Percentiles rank a stretch among this genome's conserved stretches.
Evolutionary conservation across 2,329 filamentous ascomycete genomes (phyloP).

Genomic region (Sporothrix protearum): DNA sequence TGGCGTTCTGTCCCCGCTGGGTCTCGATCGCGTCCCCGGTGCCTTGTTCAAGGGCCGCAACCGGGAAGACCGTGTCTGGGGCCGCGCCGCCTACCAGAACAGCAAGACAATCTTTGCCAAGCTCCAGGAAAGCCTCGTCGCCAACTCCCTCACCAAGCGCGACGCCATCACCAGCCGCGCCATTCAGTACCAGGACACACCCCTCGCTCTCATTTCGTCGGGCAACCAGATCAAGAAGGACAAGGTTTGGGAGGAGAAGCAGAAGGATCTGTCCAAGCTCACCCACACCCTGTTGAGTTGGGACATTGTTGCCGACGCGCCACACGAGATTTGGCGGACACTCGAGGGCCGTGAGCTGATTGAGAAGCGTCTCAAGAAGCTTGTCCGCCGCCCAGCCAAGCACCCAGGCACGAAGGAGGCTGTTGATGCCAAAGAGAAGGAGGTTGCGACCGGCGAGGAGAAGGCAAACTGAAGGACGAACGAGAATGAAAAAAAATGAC

Average conservation of each 20-base stretch:
- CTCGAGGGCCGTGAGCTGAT: constrained; percentile 67
- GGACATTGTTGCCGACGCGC: constrained; percentile 82
- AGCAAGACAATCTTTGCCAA: constrained; percentile 86
- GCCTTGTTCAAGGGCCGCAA: constrained; percentile 78
- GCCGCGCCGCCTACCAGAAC: constrained; percentile 70
- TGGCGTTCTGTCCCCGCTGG: constrained; percentile 81
- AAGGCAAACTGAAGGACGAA: not conserved
- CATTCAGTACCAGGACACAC: constrained; percentile 73
- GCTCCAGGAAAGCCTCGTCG: constrained; percentile 88
- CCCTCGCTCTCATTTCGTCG: constrained; percentile 78
- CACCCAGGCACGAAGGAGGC: not conserved
- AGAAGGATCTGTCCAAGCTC: constrained; percentile 76
- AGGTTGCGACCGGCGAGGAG: not conserved
- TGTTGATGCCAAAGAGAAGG: not conserved
- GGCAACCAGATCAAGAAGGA: constrained; percentile 66
- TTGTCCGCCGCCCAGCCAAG: constrained; percentile 47
- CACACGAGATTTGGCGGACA: constrained; percentile 82
- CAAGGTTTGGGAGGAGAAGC: constrained; percentile 74
- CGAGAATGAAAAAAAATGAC: not conserved
- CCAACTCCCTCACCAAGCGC: constrained; percentile 75
- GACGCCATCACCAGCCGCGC: constrained; percentile 75
- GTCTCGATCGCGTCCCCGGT: constrained; percentile 73
- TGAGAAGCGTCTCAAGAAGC: constrained; percentile 70
- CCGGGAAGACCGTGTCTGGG: constrained; percentile 80
- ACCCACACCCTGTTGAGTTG: constrained; percentile 76